Conservation (phyloP, 306 rosid genomes). For the Trichosanthes truncata region DNA sequence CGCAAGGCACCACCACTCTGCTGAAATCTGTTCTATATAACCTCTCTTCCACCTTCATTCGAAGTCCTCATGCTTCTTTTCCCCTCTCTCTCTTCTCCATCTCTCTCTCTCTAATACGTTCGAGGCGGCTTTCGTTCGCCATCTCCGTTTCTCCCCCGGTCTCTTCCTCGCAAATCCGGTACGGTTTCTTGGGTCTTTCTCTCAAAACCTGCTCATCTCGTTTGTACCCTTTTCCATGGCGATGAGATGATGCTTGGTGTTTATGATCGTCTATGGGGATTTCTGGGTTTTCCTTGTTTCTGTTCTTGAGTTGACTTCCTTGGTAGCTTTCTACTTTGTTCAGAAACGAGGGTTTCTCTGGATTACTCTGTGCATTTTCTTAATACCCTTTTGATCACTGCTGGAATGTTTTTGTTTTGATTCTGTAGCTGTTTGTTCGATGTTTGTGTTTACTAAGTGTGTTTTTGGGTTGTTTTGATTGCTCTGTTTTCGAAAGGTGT, state of each 20-base stretch:
- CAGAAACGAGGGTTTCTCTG: neutral
- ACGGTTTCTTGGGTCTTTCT: neutral
- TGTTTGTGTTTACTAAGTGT: neutral
- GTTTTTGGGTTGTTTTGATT: neutral
- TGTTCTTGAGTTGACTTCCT: neutral
- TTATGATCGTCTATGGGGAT: neutral
- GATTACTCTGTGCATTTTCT: neutral
- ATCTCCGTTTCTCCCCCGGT: neutral
- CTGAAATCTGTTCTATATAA: neutral
- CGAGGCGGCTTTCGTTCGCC: neutral
- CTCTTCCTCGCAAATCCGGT: slow-evolving; percentile 2
- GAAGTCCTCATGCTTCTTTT: neutral
- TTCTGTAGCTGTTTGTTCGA: neutral
- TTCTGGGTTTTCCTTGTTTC: neutral
- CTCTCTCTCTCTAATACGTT: neutral
- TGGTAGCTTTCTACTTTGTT: neutral
- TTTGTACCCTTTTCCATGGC: neutral
- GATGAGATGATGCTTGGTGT: neutral
- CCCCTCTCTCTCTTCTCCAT: neutral
- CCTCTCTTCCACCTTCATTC: neutral
- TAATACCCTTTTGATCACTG: neutral
- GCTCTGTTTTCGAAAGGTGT: neutral
- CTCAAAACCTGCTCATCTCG: neutral
- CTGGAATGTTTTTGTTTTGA: neutral
- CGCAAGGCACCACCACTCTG: too few relatives aligned